Evolutionary conservation across 2,329 filamentous ascomycete species (phyloP), one percentile per base, ranked within the genome.

Genomic region (Aspergillus luchuensis): DNA sequence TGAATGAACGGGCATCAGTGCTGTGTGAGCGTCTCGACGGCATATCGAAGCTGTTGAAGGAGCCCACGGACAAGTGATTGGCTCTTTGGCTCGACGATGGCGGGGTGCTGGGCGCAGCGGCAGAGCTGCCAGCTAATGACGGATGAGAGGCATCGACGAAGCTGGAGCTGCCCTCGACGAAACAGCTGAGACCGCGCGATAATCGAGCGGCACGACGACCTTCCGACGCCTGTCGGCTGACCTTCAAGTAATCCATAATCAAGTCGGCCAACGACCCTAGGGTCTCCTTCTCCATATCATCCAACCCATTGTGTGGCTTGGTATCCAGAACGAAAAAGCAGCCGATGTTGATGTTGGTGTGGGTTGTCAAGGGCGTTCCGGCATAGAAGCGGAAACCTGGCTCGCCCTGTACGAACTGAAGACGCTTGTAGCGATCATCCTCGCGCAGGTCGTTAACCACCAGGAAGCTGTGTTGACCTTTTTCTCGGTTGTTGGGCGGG

Each of bases 331-430:
- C 81, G 56, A 84, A 83, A 60, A 87, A 86, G 10, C 81, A 82
- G 8, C 88, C 88, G 58, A 90, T 85, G 50, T 82, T 81, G 65
- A 84, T 82, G 28, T 84, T 81, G 38, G 80, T 82, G 0, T 81
- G 81, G 3, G 84, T 86, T 25, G 82, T 81, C 57, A 90, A 84
- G 0, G 87, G 87, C 0, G 88, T 86, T 17, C 83, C 84, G 5
- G 84, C 84, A 60, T 86, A 85, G 67, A 87, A 87, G 49, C 75
- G 74, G 30, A 79, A 72, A 33, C 72, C 62, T 0, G 76, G 76
- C 1, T 71, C 62, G 0, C 63, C 69, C 3, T 67, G 63, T 1
- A 81, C 78, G 30, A 78, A 76, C 1, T 69, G 63, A 41, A 76
- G 67, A 6, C 71, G 56, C 47, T 74, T 76, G 59, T 76, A 81